A percentile compares a stretch with the other conserved stretches of the same genome.
Conservation (phyloP, 106 monocot species). For the Acorus calamus region DNA sequence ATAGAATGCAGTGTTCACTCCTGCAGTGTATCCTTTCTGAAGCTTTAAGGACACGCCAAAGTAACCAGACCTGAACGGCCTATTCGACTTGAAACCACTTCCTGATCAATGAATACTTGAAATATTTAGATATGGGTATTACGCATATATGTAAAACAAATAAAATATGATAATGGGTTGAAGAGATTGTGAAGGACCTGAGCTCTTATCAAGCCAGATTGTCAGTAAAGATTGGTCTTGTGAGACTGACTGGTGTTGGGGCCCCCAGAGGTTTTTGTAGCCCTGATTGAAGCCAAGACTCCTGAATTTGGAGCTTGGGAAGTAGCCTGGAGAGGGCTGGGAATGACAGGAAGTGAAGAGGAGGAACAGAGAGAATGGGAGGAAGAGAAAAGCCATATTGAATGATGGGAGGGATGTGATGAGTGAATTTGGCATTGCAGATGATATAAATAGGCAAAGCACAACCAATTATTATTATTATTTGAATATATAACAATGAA, state of each 20-base stretch:
- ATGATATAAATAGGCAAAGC: no score
- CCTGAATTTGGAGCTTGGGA: conserved; percentile 45
- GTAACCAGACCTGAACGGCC: conserved; percentile 46
- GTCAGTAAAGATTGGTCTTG: conserved; percentile 30
- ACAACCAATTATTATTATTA: no score
- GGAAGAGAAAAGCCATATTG: background rate
- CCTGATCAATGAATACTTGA: conserved; percentile 5
- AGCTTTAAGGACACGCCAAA: conserved; percentile 61
- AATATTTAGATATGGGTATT: no score
- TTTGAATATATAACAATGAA: no score
- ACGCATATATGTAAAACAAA: no score
- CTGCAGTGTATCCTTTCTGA: conserved; percentile 72
- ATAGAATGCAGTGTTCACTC: conserved; percentile 59
- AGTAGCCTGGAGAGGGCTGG: conserved; percentile 65
- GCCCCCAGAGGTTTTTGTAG: conserved; percentile 48
- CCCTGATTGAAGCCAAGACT: conserved; percentile 23
- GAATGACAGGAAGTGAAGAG: conserved; percentile 11
- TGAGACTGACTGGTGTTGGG: conserved; percentile 35
- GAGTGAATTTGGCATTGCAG: no score
- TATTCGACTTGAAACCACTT: conserved; percentile 63
- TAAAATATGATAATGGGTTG: no score
- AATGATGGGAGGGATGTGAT: no score
- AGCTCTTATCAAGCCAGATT: conserved; percentile 52
- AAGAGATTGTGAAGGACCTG: conserved; percentile 15
- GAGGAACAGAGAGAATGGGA: conserved; percentile 6